Evolutionary conservation across 108 stramenopile species (phyloP), one percentile per base, ranked within the genome.

Genomic region (Discostella pseudostelligera): DNA sequence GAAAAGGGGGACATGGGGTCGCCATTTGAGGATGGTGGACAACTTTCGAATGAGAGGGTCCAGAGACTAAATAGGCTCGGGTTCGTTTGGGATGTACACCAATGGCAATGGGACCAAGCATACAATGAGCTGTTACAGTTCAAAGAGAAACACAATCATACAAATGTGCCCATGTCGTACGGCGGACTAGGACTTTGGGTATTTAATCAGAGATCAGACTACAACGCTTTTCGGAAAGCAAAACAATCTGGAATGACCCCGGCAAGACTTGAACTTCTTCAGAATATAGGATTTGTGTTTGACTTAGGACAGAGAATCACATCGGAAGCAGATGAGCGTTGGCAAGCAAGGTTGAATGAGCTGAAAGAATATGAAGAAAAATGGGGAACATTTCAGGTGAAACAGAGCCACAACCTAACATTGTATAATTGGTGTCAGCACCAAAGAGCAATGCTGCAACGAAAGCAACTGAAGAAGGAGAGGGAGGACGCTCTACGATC

Each of bases 51-150:
- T 36, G 71, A 77, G 3, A 59, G 70, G 40, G 56, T 77, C 16
- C 47, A 54, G 10, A 45, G 43, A 39, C 54, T 77, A 11, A 47
- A 77, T 32, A 39, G 59, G 5, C 20, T 77, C 5, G 70, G 63
- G 1, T 77, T 77, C 57, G 76, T 77, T 39, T 77, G 70, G 76
- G 71, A 72, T 39, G 76, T 77, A 0, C 74, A 72, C 39, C 47
- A 77, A 50, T 60, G 53, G 50, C 70, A 72, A 26, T 77, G 76
- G 76, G 67, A 77, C 53, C 59, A 67, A 40, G 72, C 64, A 35
- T 77, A 51, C 20, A 60, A 79, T 37, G 78, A 80, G 19, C 66
- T 80, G 14, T 24, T 68, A 11, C 45, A 47, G 16, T 79, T 69
- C 50, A 55, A 63, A 44, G 39, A 62, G 39, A 35, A 42, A 14